A percentile compares a stretch with the other conserved stretches of the same genome.
These are phyloP conservation scores for Avena atlantica DNA, from an alignment of 176 grass and related monocot genomes.

Conservation along the genomic window DNA sequence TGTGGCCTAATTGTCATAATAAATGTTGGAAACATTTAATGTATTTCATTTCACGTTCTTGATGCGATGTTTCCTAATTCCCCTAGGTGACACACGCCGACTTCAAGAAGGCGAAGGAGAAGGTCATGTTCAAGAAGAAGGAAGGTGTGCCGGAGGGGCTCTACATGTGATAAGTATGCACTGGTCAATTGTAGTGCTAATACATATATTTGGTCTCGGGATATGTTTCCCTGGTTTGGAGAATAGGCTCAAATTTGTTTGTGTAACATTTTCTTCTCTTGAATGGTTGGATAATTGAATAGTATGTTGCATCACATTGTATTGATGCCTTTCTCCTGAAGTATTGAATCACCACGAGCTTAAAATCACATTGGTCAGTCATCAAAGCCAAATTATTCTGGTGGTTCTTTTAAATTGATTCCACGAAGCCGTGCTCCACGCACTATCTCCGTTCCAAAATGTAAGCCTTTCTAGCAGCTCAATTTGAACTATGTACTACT, in stretches of 20 bases:
- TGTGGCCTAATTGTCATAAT: not conserved
- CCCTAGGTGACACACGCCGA: constrained; percentile 77
- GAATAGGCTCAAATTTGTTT: constrained; percentile 17
- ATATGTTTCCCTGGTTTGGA: constrained; percentile 27
- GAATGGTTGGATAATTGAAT: constrained; percentile 23
- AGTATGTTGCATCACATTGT: constrained; percentile 18
- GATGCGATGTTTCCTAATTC: constrained; percentile 20
- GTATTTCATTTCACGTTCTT: not conserved
- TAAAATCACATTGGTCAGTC: not conserved
- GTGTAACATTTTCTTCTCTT: not conserved
- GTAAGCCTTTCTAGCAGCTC: too few relatives aligned
- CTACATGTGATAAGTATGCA: constrained; percentile 70
- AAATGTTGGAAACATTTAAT: not conserved
- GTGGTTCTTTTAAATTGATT: not conserved
- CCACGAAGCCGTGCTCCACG: not conserved
- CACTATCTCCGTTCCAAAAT: too few relatives aligned
- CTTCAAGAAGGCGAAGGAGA: constrained; percentile 98
- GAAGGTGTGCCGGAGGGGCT: constrained; percentile 98
- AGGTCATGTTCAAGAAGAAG: constrained; percentile 99
- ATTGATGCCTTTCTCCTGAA: constrained; percentile 25
- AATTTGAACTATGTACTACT: too few relatives aligned
- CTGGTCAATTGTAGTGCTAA: not conserved
- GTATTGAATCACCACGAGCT: not conserved
- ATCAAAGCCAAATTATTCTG: not conserved
- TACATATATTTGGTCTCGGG: constrained; percentile 27